phyloP scores from a whole-genome alignment of 495 filamentous ascomycete species.

The Terfezia claveryi region DNA sequence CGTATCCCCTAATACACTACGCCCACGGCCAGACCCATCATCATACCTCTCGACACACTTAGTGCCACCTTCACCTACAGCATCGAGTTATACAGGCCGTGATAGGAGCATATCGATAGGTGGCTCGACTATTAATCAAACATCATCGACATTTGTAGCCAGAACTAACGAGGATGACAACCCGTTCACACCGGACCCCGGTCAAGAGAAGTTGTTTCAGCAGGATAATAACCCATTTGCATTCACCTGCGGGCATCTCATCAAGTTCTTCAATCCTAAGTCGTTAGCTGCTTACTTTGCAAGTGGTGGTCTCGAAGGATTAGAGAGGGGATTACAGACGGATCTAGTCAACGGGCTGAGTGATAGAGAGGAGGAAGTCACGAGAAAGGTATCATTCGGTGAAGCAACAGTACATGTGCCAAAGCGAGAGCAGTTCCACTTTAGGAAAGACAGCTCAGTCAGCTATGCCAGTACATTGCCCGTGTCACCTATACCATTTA shows the following conservation, averaged over 20 bases:
- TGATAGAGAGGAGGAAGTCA: constrained; percentile 37
- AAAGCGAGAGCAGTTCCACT: constrained; percentile 1
- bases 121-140: not conserved
- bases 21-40: too few relatives aligned
- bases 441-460: constrained; percentile 5
- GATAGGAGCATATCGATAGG: not conserved
- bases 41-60: too few relatives aligned
- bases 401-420: constrained; percentile 26
- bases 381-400: constrained; percentile 36
- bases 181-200: constrained; percentile 44
- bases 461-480: not conserved
- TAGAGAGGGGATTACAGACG: constrained; percentile 46
- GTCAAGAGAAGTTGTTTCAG: constrained; percentile 39
- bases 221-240: constrained; percentile 48
- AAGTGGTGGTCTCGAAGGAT: constrained; percentile 41
- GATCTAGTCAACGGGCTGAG: constrained; percentile 43
- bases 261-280: constrained; percentile 57
- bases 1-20: too few relatives aligned
- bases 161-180: constrained; percentile 29
- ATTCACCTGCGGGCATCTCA: constrained; percentile 46
- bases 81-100: too few relatives aligned
- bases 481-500: not conserved
- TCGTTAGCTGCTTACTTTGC: constrained; percentile 46
- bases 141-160: constrained; percentile 4
- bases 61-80: too few relatives aligned